Evolutionary conservation across 208 protist species (phyloP).

Genomic region (Wallacemonas collosoma): DNA sequence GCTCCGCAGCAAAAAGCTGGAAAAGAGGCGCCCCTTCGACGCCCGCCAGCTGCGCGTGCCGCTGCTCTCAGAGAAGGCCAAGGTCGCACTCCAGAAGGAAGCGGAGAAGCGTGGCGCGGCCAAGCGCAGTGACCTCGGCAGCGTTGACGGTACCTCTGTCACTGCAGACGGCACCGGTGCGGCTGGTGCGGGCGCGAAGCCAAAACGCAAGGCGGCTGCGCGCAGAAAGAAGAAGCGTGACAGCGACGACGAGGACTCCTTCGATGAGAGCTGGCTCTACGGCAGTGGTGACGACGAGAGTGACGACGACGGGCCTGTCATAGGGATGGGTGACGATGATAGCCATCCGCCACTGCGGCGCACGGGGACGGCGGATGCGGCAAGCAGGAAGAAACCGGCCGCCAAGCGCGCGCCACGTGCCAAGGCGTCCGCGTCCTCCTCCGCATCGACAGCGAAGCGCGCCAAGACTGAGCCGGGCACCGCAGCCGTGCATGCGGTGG

Average conservation of each 20-base stretch:
- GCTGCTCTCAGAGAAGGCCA: conserved; percentile 86
- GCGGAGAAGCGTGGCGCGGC: conserved; percentile 42
- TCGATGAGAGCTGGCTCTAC: conserved; percentile 38
- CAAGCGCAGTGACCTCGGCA: conserved; percentile 2
- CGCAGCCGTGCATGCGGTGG: conserved; percentile 1
- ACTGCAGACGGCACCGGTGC: not conserved
- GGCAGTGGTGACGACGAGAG: conserved; percentile 25
- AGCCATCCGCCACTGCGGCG: not conserved
- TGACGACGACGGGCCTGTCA: conserved; percentile 32
- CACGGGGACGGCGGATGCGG: conserved; percentile 13
- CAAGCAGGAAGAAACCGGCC: conserved; percentile 28
- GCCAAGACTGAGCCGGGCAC: conserved; percentile 27
- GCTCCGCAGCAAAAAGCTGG: conserved; percentile 83
- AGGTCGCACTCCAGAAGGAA: conserved; percentile 65
- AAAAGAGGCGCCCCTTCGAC: conserved; percentile 84
- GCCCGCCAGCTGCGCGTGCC: conserved; percentile 72
- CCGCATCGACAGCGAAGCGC: conserved; percentile 19
- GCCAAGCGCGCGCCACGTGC: conserved; percentile 20
- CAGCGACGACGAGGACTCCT: conserved; percentile 53
- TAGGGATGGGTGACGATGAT: conserved; percentile 48
- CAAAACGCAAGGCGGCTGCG: conserved; percentile 32
- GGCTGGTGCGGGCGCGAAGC: conserved; percentile 24
- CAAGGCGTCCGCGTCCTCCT: conserved; percentile 12
- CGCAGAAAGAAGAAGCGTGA: conserved; percentile 47
- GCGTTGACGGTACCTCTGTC: conserved; percentile 16